phyloP scores from a whole-genome alignment of 768 basidiomycete genomes.

The Phanerochaete sordida region DNA sequence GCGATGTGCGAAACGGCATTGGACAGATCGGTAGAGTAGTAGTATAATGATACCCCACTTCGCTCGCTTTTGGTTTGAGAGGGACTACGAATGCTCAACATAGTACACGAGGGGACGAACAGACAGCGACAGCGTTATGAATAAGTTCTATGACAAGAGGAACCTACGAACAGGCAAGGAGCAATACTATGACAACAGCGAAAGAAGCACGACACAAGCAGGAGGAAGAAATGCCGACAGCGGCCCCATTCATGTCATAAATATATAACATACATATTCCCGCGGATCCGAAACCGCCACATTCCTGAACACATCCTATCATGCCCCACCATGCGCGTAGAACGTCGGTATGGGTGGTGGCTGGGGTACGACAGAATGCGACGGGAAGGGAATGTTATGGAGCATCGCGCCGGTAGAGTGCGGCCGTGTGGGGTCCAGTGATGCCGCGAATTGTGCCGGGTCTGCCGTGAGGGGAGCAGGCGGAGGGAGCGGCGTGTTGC shows the following conservation, averaged over 20 bases:
- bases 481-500: slow-evolving; percentile 22
- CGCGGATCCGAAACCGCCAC: neutral
- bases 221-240: neutral
- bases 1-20: slow-evolving; percentile 27
- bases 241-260: slow-evolving; percentile 4
- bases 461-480: slow-evolving; percentile 23
- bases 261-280: slow-evolving; percentile 9
- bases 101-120: slow-evolving; percentile 6
- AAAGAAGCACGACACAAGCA: slow-evolving; percentile 7
- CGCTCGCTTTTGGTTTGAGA: neutral
- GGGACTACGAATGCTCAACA: slow-evolving; percentile 1
- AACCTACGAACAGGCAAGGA: neutral
- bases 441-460: slow-evolving; percentile 25
- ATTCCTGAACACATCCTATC: neutral
- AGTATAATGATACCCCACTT: slow-evolving; percentile 6
- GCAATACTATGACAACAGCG: slow-evolving; percentile 13
- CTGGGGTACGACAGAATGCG: neutral
- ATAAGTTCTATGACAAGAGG: slow-evolving; percentile 9
- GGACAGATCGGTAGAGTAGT: neutral
- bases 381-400: slow-evolving; percentile 8
- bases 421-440: slow-evolving; percentile 28
- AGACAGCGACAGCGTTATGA: slow-evolving; percentile 13
- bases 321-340: slow-evolving; percentile 8
- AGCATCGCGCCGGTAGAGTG: slow-evolving; percentile 31
- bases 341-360: slow-evolving; percentile 8